Evolutionary conservation across 2,329 filamentous ascomycete species (phyloP).

Genomic region (Hypocreales sp.): DNA sequence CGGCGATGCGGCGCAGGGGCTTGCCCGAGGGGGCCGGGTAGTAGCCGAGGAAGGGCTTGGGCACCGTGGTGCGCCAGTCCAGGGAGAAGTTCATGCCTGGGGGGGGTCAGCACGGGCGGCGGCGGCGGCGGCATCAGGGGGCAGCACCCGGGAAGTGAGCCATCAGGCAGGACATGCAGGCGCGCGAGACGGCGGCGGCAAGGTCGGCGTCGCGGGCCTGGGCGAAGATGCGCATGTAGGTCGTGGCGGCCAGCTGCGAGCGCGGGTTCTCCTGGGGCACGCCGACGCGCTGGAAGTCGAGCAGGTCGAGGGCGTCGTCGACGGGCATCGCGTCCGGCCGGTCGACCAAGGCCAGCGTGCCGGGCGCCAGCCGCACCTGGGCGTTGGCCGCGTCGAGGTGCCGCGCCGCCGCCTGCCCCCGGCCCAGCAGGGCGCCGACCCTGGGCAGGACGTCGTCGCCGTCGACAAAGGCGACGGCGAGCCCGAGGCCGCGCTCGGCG

Average conservation of each 20-base stretch:
- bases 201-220: constrained; percentile 16
- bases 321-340: constrained; percentile 7
- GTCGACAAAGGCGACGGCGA: constrained; percentile 21
- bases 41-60: constrained; percentile 8
- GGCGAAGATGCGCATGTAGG: constrained; percentile 27
- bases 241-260: constrained; percentile 24
- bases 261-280: constrained; percentile 15
- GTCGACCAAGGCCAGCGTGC: constrained; percentile 6
- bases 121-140: no score
- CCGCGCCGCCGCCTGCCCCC: constrained; percentile 3
- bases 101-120: no score
- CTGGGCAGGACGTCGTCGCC: constrained; percentile 19
- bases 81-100: constrained; percentile 25
- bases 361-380: constrained; percentile 6
- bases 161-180: constrained; percentile 18
- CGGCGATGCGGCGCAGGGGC: constrained; percentile 3
- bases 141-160: constrained; percentile 20
- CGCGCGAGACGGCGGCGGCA: constrained; percentile 13
- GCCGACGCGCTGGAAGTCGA: constrained; percentile 32
- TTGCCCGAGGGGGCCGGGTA: constrained; percentile 5
- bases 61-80: constrained; percentile 23
- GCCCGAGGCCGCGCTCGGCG: constrained; percentile 9
- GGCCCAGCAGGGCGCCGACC: constrained; percentile 3
- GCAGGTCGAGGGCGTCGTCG: constrained; percentile 25
- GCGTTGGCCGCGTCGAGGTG: constrained; percentile 9